These are phyloP conservation scores for Fusarium caatingaense DNA, from an alignment of 2,329 filamentous ascomycete species.

Conservation along the genomic window DNA sequence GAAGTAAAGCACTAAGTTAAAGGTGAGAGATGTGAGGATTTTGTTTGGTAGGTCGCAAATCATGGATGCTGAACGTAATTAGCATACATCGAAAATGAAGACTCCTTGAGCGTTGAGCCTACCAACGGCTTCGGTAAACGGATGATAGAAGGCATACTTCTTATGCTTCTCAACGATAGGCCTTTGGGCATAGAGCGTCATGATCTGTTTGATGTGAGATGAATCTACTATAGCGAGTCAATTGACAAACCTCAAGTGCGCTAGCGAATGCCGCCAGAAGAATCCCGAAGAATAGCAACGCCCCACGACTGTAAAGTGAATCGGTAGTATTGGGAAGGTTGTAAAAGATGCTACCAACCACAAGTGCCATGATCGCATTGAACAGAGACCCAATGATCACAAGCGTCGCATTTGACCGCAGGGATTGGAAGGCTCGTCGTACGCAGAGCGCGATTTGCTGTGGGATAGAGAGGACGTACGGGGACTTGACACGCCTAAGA, in stretches of 20 bases:
- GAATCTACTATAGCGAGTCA: accelerated
- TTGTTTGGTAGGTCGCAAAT: slow-evolving; percentile 57
- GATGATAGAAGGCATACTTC: slow-evolving; percentile 52
- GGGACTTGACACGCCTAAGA: background rate
- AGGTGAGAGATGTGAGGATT: slow-evolving; percentile 52
- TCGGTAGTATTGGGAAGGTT: slow-evolving; percentile 55
- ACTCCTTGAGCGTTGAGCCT: accelerated
- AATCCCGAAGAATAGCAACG: slow-evolving; percentile 62
- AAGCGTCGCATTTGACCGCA: background rate
- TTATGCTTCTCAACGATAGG: slow-evolving; percentile 52
- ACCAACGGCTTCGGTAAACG: slow-evolving; percentile 47
- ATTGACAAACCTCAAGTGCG: slow-evolving; percentile 43
- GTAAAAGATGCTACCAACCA: slow-evolving; percentile 65
- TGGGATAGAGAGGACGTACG: background rate
- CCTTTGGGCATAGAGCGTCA: slow-evolving; percentile 45
- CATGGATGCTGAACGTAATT: slow-evolving; percentile 38
- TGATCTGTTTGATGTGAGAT: background rate
- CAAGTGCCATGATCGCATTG: slow-evolving; percentile 61
- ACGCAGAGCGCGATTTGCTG: background rate
- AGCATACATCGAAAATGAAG: background rate
- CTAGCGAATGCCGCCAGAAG: slow-evolving; percentile 61
- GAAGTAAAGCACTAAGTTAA: slow-evolving; percentile 61
- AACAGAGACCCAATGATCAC: slow-evolving; percentile 40
- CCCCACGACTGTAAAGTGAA: slow-evolving; percentile 59
- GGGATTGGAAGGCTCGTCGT: background rate